Base-by-base conservation (phyloP, 2,329 filamentous ascomycete species). In the Ampelomyces quisqualis region DNA sequence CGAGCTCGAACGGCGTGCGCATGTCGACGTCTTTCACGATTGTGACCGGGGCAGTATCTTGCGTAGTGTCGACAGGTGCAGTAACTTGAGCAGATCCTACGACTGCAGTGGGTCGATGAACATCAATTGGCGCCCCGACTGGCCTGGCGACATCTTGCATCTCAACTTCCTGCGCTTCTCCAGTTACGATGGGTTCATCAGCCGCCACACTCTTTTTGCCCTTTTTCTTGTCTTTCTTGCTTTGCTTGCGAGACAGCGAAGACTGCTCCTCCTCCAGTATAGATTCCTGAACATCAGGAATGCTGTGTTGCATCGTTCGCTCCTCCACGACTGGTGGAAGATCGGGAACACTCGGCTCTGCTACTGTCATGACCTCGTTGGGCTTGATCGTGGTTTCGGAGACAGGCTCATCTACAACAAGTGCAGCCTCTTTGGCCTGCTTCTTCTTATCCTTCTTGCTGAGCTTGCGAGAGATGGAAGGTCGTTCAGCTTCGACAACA, bases 141-240 rank as follows among this genome's bases (percentile, higher is more conserved):
- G 28, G 15, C 8, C 23, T 24, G 2, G 20, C 15, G 11, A 39
- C 27, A 24, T 49, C 28, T 4, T 17, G 10, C 10, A 36, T 26
- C 8, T 31, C 30, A 5, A 34, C 40, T 27, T 45, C 34, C 29
- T 44, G 40, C n/a, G 17, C n/a, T 14, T 33, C 42, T 15, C 13
- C 32, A 4, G 9, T 9, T 17, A 21, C 22, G 20, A 18, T 23
- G n/a, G 38, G 34, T 20, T 43, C 40, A 13, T 19, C 18, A 30
- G 30, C 27, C n/a, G 21, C 2, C 6, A 15, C 34, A 15, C 45
- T 48, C 29, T 61, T 59, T 24, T 55, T 53, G 19, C 38, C 52
- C 42, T 65, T 69, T 42, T 61, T 59, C 38, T 60, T 60, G 21
- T 58, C 58, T 28, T 60, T 62, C 43, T 66, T 63, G 42, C 54